phyloP scores from a whole-genome alignment of 345 rosid genomes.

The Raphanus raphanistrum region DNA sequence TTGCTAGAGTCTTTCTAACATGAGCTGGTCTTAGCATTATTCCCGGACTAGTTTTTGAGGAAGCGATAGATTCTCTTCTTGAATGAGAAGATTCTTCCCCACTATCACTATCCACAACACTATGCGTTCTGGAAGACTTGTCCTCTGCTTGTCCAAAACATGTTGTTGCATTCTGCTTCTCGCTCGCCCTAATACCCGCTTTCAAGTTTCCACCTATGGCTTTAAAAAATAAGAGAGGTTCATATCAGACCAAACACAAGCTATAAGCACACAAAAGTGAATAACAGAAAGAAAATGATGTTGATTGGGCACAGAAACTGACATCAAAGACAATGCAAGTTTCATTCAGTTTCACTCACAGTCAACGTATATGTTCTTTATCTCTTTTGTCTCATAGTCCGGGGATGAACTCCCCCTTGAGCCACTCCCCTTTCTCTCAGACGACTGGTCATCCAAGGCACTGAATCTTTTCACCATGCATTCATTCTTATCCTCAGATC shows the following conservation, averaged over 20 bases:
- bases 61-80: slow-evolving; percentile 58
- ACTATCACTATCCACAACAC: slow-evolving; percentile 45
- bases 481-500: slow-evolving; percentile 45
- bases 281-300: not conserved
- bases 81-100: slow-evolving; percentile 55
- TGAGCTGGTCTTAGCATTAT: slow-evolving; percentile 89
- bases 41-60: slow-evolving; percentile 82
- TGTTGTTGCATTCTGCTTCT: slow-evolving; percentile 46
- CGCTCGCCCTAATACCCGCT: slow-evolving; percentile 12
- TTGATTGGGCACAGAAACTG: not conserved
- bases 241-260: slow-evolving; percentile 29
- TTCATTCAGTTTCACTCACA: slow-evolving; percentile 56
- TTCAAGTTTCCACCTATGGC: slow-evolving; percentile 67
- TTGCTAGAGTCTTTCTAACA: slow-evolving; percentile 53
- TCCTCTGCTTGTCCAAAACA: slow-evolving; percentile 40
- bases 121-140: slow-evolving; percentile 45
- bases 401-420: slow-evolving; percentile 57
- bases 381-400: slow-evolving; percentile 66
- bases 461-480: slow-evolving; percentile 45
- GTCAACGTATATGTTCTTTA: slow-evolving; percentile 93
- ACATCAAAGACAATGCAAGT: not conserved
- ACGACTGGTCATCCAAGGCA: slow-evolving; percentile 45
- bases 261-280: slow-evolving; percentile 10
- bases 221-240: slow-evolving; percentile 40
- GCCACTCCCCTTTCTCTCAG: slow-evolving; percentile 47